Conservation (phyloP, 2,329 filamentous ascomycete genomes). For the Phyllosticta ampelicida region DNA sequence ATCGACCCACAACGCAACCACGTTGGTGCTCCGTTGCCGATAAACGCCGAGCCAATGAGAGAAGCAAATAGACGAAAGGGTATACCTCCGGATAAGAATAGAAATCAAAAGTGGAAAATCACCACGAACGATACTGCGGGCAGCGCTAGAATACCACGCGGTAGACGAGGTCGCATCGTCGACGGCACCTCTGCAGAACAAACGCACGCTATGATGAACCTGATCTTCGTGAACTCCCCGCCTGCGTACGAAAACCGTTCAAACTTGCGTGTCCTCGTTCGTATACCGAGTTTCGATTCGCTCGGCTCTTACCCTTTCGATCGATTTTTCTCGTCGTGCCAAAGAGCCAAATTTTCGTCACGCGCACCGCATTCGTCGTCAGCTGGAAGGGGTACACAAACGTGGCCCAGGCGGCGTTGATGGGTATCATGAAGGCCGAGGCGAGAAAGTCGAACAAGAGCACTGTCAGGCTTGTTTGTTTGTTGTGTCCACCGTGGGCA, state of each 20-base stretch:
- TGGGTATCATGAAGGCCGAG: conserved; percentile 13
- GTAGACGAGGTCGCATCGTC: neutral
- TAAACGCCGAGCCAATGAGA: neutral
- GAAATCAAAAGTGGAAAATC: neutral
- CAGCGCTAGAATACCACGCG: neutral
- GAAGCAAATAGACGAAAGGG: neutral
- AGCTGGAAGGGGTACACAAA: conserved; percentile 22
- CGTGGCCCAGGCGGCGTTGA: conserved; percentile 21
- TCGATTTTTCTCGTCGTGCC: conserved; percentile 2
- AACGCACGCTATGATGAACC: neutral
- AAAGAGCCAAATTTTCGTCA: conserved; percentile 7
- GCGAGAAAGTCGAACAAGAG: conserved; percentile 21
- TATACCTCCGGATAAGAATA: neutral
- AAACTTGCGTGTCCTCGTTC: conserved; percentile 5
- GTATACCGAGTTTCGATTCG: neutral
- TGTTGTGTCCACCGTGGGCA: conserved; percentile 24
- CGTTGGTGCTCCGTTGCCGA: neutral
- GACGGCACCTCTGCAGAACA: neutral
- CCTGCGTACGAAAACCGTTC: conserved; percentile 7
- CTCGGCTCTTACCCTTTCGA: conserved; percentile 5
- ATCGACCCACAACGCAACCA: neutral
- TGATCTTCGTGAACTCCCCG: neutral
- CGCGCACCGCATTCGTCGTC: neutral
- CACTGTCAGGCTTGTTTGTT: conserved; percentile 21
- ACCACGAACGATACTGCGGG: neutral